Evolutionary conservation across 257 asterid genomes (phyloP).

Genomic region (Cinchona pubescens): DNA sequence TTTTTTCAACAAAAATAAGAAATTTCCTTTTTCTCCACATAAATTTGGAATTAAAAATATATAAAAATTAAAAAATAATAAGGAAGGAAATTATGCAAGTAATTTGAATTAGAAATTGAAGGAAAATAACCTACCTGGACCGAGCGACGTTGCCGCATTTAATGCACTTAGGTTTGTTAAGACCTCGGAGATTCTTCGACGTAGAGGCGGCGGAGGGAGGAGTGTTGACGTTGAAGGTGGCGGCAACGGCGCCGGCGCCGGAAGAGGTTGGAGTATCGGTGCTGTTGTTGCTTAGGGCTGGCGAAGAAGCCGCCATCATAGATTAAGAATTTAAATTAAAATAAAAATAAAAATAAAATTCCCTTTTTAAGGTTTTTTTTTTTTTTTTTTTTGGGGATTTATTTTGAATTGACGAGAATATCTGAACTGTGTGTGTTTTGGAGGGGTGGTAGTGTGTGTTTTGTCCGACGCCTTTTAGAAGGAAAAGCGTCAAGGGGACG

Average conservation of each 20-base stretch:
- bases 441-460: neutral
- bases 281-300: conserved; percentile 33
- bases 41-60: neutral
- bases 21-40: neutral
- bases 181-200: conserved; percentile 75
- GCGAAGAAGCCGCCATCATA: conserved; percentile 40
- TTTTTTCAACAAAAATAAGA: neutral
- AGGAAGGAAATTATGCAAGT: neutral
- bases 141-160: conserved; percentile 98
- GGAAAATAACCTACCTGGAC: conserved; percentile 52
- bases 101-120: neutral
- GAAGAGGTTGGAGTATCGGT: conserved; percentile 20
- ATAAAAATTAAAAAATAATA: neutral
- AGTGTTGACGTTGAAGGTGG: conserved; percentile 21
- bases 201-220: conserved; percentile 29
- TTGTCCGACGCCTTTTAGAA: no score
- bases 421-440: neutral
- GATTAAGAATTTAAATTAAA: neutral
- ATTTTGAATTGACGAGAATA: neutral
- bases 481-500: no score
- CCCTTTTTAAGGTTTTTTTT: neutral
- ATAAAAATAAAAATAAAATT: neutral
- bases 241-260: conserved; percentile 19
- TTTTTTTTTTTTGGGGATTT: no score
- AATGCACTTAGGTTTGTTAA: conserved; percentile 96